phyloP scores from a whole-genome alignment of 805 yeast genomes.

The Saccharomycopsis fibuligera region DNA sequence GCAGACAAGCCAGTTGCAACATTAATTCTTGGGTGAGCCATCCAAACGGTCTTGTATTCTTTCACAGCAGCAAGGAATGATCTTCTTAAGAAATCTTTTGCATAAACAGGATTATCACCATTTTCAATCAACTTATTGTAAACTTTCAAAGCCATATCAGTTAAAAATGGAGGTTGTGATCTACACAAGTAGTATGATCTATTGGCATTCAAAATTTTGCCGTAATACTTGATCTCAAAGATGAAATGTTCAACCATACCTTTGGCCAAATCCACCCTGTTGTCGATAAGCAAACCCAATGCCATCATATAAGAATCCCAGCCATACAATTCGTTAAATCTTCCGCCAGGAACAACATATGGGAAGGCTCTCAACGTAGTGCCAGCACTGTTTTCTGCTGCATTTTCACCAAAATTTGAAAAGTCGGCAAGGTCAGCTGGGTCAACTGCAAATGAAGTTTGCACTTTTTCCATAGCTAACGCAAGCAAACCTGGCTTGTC shows the following conservation, averaged over 20 bases:
- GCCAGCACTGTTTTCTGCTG: constrained; percentile 1
- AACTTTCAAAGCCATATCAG: constrained; percentile 80
- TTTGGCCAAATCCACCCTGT: constrained; percentile 61
- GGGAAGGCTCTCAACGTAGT: constrained; percentile 58
- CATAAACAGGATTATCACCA: constrained; percentile 39
- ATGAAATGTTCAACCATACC: constrained; percentile 92
- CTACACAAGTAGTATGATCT: constrained; percentile 85
- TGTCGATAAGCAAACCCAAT: constrained; percentile 68
- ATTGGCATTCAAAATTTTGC: constrained; percentile 90
- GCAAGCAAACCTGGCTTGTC: constrained; percentile 82
- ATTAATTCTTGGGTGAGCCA: constrained; percentile 65
- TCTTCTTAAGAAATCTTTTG: constrained; percentile 55
- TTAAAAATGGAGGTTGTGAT: constrained; percentile 94
- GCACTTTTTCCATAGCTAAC: constrained; percentile 55
- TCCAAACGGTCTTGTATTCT: constrained; percentile 84
- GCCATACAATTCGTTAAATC: constrained; percentile 94
- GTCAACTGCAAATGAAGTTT: constrained; percentile 47
- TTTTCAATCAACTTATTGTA: constrained; percentile 47
- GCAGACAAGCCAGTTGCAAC: constrained; percentile 71
- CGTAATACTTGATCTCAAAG: constrained; percentile 84
- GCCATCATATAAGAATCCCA: constrained; percentile 97
- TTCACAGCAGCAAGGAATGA: constrained; percentile 75
- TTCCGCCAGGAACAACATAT: constrained; percentile 94
- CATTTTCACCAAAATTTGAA: neutral
- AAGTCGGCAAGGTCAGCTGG: neutral